phyloP scores from a whole-genome alignment of 768 basidiomycete species.

The Tricholoma hemisulphureum region DNA sequence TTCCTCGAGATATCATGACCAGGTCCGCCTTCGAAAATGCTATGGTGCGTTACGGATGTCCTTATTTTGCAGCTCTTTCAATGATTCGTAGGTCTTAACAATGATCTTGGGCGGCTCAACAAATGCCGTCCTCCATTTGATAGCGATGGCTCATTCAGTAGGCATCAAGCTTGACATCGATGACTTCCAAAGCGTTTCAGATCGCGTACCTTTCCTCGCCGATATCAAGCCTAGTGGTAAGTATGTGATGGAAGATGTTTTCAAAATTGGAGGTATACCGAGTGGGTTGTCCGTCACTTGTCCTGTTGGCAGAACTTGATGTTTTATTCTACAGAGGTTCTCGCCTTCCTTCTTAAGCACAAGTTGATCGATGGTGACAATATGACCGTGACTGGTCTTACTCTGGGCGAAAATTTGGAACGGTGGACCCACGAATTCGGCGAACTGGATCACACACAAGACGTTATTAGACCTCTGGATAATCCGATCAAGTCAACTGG shows the following conservation, averaged over 20 bases:
- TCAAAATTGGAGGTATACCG: conserved; percentile 94
- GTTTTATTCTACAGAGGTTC: conserved; percentile 57
- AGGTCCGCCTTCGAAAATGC: conserved; percentile 96
- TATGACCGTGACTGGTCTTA: conserved; percentile 87
- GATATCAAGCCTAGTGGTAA: conserved; percentile 97
- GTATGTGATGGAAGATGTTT: conserved; percentile 98
- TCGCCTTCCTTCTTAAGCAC: conserved; percentile 82
- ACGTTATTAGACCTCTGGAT: conserved; percentile 83
- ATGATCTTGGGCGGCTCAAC: conserved; percentile 98
- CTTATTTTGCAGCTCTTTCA: conserved; percentile 2
- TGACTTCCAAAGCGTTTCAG: conserved; percentile 92
- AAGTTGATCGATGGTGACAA: conserved; percentile 88
- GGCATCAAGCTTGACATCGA: conserved; percentile 86
- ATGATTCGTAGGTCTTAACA: conserved; percentile 70
- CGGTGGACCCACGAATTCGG: conserved; percentile 82
- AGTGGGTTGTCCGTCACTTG: conserved; percentile 50
- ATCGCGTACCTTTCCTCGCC: conserved; percentile 90
- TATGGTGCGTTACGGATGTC: conserved; percentile 55
- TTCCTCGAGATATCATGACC: conserved; percentile 96
- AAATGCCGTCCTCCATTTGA: conserved; percentile 94
- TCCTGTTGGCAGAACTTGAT: conserved; percentile 1
- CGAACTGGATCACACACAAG: conserved; percentile 69
- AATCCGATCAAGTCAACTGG: conserved; percentile 88
- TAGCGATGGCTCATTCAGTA: conserved; percentile 95
- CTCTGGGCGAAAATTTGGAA: conserved; percentile 90